Evolutionary conservation across 805 yeast species (phyloP), one percentile per base, ranked within the genome.

Genomic region (Wickerhamomyces sydowiorum): DNA sequence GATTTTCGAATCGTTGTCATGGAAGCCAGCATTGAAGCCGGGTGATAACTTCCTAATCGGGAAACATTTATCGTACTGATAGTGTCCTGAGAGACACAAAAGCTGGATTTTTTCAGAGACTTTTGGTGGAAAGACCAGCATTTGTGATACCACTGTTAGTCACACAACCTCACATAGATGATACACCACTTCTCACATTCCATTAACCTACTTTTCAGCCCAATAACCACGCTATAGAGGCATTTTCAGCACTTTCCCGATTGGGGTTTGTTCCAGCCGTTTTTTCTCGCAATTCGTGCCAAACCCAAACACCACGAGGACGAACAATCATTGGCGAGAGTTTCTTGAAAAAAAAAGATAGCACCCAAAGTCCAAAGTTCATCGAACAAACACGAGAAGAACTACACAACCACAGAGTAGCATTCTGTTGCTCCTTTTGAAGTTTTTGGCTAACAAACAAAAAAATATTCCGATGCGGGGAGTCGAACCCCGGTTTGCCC

Each of bases 401-500:
- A n/a, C n/a, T n/a, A n/a, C n/a, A n/a, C n/a, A n/a, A n/a, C n/a
- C n/a, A n/a, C n/a, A n/a, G n/a, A n/a, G n/a, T n/a, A n/a, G n/a
- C n/a, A n/a, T n/a, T n/a, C n/a, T n/a, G n/a, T n/a, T n/a, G n/a
- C n/a, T n/a, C n/a, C n/a, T n/a, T n/a, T n/a, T n/a, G n/a, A n/a
- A n/a, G n/a, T n/a, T n/a, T n/a, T n/a, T n/a, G n/a, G n/a, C n/a
- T n/a, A n/a, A n/a, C n/a, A n/a, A n/a, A 30, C 6, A 49, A 52
- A 53, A 52, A 51, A 42, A 42, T 43, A 47, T 71, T 76, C 82
- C 82, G 81, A 75, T 75, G 69, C 83, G 80, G 82, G 82, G 82
- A 76, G 80, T 78, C 80, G 82, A 78, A 78, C 82, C 82, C 82
- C 80, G 78, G 75, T 69, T 62, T 76, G 78, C 82, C 74, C 81